Conservation (phyloP, 2,329 filamentous ascomycete genomes). For the Alternaria ethzedia region DNA sequence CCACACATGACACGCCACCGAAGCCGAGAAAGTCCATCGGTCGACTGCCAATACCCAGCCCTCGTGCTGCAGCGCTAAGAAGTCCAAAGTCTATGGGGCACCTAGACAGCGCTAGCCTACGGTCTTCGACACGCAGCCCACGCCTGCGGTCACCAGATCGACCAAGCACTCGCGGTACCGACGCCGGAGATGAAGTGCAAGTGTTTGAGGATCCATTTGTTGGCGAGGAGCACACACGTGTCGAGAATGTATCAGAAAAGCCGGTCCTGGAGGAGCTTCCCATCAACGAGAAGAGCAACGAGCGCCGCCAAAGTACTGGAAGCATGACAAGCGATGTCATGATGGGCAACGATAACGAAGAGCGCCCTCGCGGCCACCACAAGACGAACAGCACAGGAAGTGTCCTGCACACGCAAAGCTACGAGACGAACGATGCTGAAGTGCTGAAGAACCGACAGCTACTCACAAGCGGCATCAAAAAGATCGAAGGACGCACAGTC, state of each 20-base stretch:
- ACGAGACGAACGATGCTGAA: slow-evolving; percentile 46
- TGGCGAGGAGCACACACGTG: slow-evolving; percentile 39
- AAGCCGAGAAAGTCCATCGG: slow-evolving; percentile 33
- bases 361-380: slow-evolving; percentile 39
- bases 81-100: slow-evolving; percentile 42
- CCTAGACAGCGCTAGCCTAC: slow-evolving; percentile 18
- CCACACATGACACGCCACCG: slow-evolving; percentile 40
- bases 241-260: slow-evolving; percentile 45
- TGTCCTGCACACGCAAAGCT: slow-evolving; percentile 40
- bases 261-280: slow-evolving; percentile 59
- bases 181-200: slow-evolving; percentile 52
- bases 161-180: slow-evolving; percentile 39
- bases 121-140: slow-evolving; percentile 37
- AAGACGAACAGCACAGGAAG: slow-evolving; percentile 49
- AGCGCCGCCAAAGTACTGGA: slow-evolving; percentile 41
- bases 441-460: slow-evolving; percentile 60
- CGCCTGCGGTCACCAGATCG: slow-evolving; percentile 43
- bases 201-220: slow-evolving; percentile 62
- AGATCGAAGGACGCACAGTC: slow-evolving; percentile 73
- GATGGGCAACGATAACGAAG: slow-evolving; percentile 35
- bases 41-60: slow-evolving; percentile 37
- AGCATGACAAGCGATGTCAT: slow-evolving; percentile 34
- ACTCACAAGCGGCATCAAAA: slow-evolving; percentile 75
- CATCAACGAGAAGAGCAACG: slow-evolving; percentile 54
- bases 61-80: slow-evolving; percentile 31